Conservation (phyloP, 495 filamentous ascomycete species). For the Neurospora sp. region DNA sequence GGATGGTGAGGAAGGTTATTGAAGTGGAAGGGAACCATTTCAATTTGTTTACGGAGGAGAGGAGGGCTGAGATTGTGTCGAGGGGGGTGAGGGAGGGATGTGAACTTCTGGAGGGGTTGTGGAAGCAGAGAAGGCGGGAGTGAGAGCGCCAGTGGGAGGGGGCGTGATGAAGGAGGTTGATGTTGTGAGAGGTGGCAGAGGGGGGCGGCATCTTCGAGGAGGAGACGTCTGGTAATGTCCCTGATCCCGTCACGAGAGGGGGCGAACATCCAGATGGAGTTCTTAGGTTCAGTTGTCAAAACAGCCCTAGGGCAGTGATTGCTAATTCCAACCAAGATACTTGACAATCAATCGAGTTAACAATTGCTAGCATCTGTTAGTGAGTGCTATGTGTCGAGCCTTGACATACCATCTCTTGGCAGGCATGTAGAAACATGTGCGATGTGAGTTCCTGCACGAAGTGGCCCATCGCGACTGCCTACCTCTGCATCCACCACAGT, state of each 20-base stretch:
- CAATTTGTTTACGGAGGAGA: slow-evolving; percentile 24
- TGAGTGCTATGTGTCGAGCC: not conserved
- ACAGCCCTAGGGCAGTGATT: not conserved
- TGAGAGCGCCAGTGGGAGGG: too few relatives aligned
- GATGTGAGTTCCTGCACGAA: not conserved
- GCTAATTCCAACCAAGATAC: not conserved
- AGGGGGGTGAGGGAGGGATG: slow-evolving; percentile 25
- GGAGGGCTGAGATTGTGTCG: slow-evolving; percentile 19
- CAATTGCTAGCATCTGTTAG: not conserved
- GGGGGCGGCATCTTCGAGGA: too few relatives aligned
- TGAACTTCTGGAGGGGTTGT: slow-evolving; percentile 16
- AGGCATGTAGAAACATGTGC: not conserved
- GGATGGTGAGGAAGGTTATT: slow-evolving; percentile 25
- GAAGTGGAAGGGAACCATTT: slow-evolving; percentile 36
- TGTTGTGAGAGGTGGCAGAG: too few relatives aligned
- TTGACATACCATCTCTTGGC: not conserved
- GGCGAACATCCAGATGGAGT: too few relatives aligned
- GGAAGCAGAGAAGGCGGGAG: not conserved
- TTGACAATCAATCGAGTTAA: too few relatives aligned
- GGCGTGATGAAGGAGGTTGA: too few relatives aligned
- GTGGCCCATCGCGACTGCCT: not conserved
- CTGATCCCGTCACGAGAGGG: too few relatives aligned
- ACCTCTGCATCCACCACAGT: not conserved
- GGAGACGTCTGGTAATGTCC: too few relatives aligned
- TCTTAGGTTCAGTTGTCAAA: too few relatives aligned